Base-by-base conservation (phyloP, 768 basidiomycete genomes). In the Cyathus striatus region DNA sequence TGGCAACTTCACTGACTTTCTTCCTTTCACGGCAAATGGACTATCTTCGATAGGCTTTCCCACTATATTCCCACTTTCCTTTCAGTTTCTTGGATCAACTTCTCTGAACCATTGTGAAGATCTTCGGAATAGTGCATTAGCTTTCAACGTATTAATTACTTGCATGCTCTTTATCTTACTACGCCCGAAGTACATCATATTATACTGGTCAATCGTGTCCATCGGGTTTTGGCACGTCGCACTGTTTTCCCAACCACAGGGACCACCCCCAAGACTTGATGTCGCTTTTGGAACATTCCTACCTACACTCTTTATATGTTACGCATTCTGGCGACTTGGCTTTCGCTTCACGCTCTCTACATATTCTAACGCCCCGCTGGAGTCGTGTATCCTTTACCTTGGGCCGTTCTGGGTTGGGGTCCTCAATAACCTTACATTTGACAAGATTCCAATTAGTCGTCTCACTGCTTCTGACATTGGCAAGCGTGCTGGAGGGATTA, bases 191-290 rank as follows among this genome's bases (percentile, higher is more conserved):
- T 70, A 83, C 2, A 72, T 88, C 48, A 64, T 88, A 23, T 60
- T 79, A 2, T 89, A 73, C 60, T 88, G 86, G 84, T 81, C 73
- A 53, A 67, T 89, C n/a, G 78, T 87, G 5, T 87, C 79, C 64
- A 85, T 88, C 35, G 86, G 89, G 2, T 92, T 78, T 58, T 93
- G 90, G 90, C 89, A 93, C 50, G 69, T 90, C 42, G 68, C 78
- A 0, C 73, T 93, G 30, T 90, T 90, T 53, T 86, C 86, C 6
- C 83, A 91, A 53, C 84, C 85, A 5, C 75, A 65, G 36, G 70
- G 68, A 1, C 70, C 70, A 5, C 84, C 86, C 25, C 89, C 91
- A 4, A 72, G 75, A 21, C 61, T 92, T 43, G 78, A 84, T 43
- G 65, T 69, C n/a, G 86, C 79, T 5, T 90, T 93, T 49, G 76